phyloP scores from a whole-genome alignment of 169 alveolate species.

The Cryptosporidium ryanae region DNA sequence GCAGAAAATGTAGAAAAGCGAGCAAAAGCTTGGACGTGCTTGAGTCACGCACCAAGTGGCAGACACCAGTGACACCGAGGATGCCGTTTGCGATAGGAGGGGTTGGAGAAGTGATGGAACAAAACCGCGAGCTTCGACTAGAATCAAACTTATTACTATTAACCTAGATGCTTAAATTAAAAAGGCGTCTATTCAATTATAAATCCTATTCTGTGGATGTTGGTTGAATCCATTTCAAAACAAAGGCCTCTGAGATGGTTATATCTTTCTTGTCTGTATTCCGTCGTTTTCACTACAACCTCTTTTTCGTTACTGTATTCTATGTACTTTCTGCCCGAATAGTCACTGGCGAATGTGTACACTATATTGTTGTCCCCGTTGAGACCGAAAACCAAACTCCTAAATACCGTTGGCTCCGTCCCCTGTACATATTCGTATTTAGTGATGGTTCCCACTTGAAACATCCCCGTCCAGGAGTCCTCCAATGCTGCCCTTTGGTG shows the following conservation, averaged over 20 bases:
- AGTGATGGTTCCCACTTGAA: conserved; percentile 33
- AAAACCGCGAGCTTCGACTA: no score
- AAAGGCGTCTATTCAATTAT: conserved; percentile 35
- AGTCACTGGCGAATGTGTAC: conserved; percentile 34
- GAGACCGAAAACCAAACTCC: conserved; percentile 38
- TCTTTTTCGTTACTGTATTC: conserved; percentile 7
- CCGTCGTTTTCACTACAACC: conserved; percentile 17
- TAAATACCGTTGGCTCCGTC: conserved; percentile 18
- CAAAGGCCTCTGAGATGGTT: conserved; percentile 52
- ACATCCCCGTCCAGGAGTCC: conserved; percentile 67
- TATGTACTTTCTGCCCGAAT: conserved; percentile 43
- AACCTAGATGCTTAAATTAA: no score
- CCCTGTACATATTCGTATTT: conserved; percentile 11
- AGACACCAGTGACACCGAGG: no score
- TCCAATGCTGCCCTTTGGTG: conserved; percentile 22
- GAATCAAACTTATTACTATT: no score
- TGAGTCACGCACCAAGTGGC: no score
- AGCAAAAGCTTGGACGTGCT: no score
- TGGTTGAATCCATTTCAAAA: conserved; percentile 30
- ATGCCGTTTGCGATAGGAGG: no score
- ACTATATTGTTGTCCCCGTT: neutral
- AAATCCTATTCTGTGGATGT: conserved; percentile 55
- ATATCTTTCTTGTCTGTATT: conserved; percentile 36
- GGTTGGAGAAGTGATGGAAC: no score
- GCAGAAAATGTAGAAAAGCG: no score